Evolutionary conservation across 768 basidiomycete species (phyloP).

Genomic region (Russula emetica): DNA sequence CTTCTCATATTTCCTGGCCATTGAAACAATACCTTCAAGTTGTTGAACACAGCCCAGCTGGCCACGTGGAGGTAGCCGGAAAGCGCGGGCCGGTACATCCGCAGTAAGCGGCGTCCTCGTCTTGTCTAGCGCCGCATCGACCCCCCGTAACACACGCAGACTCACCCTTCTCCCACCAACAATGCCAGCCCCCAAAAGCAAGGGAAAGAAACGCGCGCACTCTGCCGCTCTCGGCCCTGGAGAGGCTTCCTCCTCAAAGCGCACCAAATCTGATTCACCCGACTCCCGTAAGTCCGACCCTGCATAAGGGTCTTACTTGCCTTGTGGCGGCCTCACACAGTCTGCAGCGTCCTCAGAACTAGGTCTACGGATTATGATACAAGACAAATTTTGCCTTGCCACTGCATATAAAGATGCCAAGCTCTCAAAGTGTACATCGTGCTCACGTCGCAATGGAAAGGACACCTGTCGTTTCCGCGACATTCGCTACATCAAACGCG

Average conservation of each 20-base stretch:
- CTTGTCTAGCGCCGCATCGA: slow-evolving; percentile 14
- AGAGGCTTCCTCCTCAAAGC: slow-evolving; percentile 22
- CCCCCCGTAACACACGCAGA: slow-evolving; percentile 9
- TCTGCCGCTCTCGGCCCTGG: slow-evolving; percentile 9
- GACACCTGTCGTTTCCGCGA: slow-evolving; percentile 83
- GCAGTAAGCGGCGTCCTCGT: slow-evolving; percentile 2
- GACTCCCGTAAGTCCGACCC: slow-evolving; percentile 15
- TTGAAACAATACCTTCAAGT: neutral
- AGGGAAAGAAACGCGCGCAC: slow-evolving; percentile 19
- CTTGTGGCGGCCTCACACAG: slow-evolving; percentile 13
- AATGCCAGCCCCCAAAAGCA: slow-evolving; percentile 21
- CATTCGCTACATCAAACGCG: slow-evolving; percentile 69
- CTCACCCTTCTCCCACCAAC: slow-evolving; percentile 3
- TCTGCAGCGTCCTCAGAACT: slow-evolving; percentile 8
- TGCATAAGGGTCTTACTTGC: neutral
- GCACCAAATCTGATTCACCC: slow-evolving; percentile 19
- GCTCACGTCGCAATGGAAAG: slow-evolving; percentile 79
- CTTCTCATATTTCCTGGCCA: neutral
- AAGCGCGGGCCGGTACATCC: neutral
- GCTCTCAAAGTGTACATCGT: slow-evolving; percentile 77
- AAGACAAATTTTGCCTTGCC: slow-evolving; percentile 25
- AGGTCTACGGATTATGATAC: slow-evolving; percentile 4
- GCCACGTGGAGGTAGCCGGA: neutral
- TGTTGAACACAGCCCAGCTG: neutral
- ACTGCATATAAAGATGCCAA: slow-evolving; percentile 31